Evolutionary conservation across 2,329 filamentous ascomycete species (phyloP).

Genomic region (Sclerotinia borealis): DNA sequence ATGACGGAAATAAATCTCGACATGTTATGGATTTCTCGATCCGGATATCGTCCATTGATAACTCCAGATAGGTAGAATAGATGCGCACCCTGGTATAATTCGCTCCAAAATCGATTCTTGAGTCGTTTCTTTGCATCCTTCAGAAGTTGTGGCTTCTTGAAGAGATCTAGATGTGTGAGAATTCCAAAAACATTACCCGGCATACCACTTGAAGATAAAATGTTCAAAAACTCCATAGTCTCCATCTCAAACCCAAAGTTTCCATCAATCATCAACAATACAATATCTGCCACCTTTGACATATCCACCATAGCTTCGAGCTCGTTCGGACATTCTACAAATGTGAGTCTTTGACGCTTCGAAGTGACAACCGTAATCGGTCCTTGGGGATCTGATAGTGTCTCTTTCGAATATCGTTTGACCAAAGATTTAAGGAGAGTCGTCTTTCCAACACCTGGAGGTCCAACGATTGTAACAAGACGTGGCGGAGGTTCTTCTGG

Average conservation of each 20-base stretch:
- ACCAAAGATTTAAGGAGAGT: constrained; percentile 93
- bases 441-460: constrained; percentile 91
- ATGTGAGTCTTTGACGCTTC: constrained; percentile 89
- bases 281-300: constrained; percentile 94
- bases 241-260: constrained; percentile 99
- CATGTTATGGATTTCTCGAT: constrained; percentile 92
- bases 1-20: constrained; percentile 95
- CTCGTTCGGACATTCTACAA: constrained; percentile 95
- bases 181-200: constrained; percentile 98
- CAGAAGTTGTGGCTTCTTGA: constrained; percentile 85
- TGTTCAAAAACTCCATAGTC: constrained; percentile 98
- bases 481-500: constrained; percentile 93
- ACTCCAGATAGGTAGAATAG: constrained; percentile 95
- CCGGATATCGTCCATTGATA: constrained; percentile 92
- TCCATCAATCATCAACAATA: constrained; percentile 95
- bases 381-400: constrained; percentile 79
- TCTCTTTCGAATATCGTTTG: constrained; percentile 92
- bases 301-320: constrained; percentile 95
- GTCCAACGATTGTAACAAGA: constrained; percentile 89
- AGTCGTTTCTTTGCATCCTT: constrained; percentile 93
- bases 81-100: constrained; percentile 94
- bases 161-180: constrained; percentile 90
- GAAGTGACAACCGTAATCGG: constrained; percentile 95
- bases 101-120: constrained; percentile 94
- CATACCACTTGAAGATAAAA: constrained; percentile 92